phyloP scores from a whole-genome alignment of 805 yeast species.

The Wickerhamiella occidentalis region DNA sequence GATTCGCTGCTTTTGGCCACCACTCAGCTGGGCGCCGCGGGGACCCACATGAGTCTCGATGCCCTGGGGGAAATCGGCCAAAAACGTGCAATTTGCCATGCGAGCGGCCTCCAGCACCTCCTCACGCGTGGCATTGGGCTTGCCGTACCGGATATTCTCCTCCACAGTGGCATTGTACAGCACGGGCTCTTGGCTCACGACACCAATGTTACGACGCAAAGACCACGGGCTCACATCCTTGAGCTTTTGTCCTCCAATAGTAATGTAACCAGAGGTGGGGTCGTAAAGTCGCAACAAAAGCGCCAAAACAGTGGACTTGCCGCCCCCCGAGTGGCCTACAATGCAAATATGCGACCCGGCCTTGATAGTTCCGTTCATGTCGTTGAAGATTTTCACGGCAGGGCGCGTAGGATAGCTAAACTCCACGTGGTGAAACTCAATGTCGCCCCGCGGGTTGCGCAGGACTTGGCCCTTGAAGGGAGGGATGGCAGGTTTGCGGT shows the following conservation, averaged over 20 bases:
- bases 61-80: conserved; percentile 66
- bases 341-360: conserved; percentile 86
- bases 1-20: conserved; percentile 90
- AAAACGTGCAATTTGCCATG: conserved; percentile 67
- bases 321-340: conserved; percentile 96
- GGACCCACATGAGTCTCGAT: conserved; percentile 77
- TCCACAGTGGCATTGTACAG: conserved; percentile 74
- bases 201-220: conserved; percentile 65
- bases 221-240: conserved; percentile 55
- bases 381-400: conserved; percentile 50
- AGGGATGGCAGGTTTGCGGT: conserved; percentile 58
- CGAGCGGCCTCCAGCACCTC: conserved; percentile 50
- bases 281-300: conserved; percentile 75
- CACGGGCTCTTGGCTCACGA: conserved; percentile 88
- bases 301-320: conserved; percentile 80
- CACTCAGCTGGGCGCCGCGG: conserved; percentile 77
- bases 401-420: conserved; percentile 82
- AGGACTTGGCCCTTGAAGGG: conserved; percentile 50
- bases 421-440: conserved; percentile 48
- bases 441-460: conserved; percentile 28
- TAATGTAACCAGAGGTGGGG: conserved; percentile 50
- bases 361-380: conserved; percentile 46
- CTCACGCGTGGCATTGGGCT: conserved; percentile 43
- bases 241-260: conserved; percentile 54
- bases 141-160: conserved; percentile 74